Evolutionary conservation across 768 basidiomycete genomes (phyloP).

Genomic region (Trametes cubensis): DNA sequence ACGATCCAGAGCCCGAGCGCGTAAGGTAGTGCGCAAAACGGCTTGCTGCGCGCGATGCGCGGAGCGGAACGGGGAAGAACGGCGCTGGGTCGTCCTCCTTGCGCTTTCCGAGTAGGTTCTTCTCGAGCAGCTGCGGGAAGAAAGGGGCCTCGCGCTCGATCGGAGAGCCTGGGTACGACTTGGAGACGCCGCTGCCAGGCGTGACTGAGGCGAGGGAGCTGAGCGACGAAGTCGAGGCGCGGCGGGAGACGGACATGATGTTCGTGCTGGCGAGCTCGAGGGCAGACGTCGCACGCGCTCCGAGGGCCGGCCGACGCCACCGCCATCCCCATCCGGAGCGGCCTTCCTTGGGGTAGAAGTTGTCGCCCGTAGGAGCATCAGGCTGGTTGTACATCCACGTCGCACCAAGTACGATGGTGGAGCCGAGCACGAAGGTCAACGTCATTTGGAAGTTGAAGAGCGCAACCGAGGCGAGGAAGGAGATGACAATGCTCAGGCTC

Average conservation of each 20-base stretch:
- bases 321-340: constrained; percentile 29
- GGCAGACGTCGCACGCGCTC: constrained; percentile 28
- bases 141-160: constrained; percentile 31
- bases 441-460: constrained; percentile 93
- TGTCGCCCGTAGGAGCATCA: constrained; percentile 23
- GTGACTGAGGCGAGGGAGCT: constrained; percentile 27
- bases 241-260: constrained; percentile 29
- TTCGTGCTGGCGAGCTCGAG: constrained; percentile 29
- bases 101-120: constrained; percentile 27
- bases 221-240: constrained; percentile 34
- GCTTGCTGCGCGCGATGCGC: constrained; percentile 25
- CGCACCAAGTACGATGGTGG: constrained; percentile 80
- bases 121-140: constrained; percentile 29
- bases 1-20: constrained; percentile 29
- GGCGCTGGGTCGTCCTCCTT: constrained; percentile 26
- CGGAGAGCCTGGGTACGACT: constrained; percentile 31
- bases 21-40: constrained; percentile 25
- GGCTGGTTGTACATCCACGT: constrained; percentile 97
- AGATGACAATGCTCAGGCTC: constrained; percentile 88
- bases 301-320: constrained; percentile 24
- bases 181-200: constrained; percentile 14
- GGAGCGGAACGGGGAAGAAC: constrained; percentile 27
- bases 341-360: constrained; percentile 17
- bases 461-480: constrained; percentile 90
- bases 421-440: constrained; percentile 81